These are phyloP conservation scores for Lanzia echinophila DNA, from an alignment of 2,329 filamentous ascomycete genomes.

Conservation along the genomic window DNA sequence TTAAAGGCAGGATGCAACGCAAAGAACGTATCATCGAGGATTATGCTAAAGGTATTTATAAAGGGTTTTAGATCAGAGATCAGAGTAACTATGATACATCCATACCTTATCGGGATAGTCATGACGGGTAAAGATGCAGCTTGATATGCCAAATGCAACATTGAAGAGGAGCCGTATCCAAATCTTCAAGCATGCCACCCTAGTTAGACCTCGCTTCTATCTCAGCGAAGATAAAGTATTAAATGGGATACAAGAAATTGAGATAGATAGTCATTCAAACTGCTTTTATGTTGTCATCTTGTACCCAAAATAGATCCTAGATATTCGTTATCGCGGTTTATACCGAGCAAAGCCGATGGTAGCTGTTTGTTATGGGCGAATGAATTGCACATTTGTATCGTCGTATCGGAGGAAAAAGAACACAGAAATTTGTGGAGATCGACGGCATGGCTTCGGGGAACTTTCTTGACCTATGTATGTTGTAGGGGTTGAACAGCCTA, in stretches of 20 bases:
- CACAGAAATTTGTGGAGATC: background rate
- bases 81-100: background rate
- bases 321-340: background rate
- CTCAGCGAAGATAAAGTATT: background rate
- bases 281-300: constrained; percentile 1
- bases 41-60: constrained; percentile 9
- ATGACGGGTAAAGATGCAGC: constrained; percentile 8
- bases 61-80: background rate
- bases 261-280: background rate
- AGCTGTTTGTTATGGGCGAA: background rate
- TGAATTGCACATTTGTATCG: constrained; percentile 3
- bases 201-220: background rate
- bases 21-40: constrained; percentile 6
- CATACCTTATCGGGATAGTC: constrained; percentile 7
- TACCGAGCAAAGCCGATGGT: background rate
- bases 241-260: background rate
- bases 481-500: background rate
- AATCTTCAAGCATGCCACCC: background rate
- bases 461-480: background rate
- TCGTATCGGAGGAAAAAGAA: constrained; percentile 3
- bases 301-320: no score
- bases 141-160: constrained; percentile 7
- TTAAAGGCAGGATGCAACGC: background rate
- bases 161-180: background rate
- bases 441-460: background rate